phyloP scores from a whole-genome alignment of 106 monocot species.

The Dendrobium catenatum region DNA sequence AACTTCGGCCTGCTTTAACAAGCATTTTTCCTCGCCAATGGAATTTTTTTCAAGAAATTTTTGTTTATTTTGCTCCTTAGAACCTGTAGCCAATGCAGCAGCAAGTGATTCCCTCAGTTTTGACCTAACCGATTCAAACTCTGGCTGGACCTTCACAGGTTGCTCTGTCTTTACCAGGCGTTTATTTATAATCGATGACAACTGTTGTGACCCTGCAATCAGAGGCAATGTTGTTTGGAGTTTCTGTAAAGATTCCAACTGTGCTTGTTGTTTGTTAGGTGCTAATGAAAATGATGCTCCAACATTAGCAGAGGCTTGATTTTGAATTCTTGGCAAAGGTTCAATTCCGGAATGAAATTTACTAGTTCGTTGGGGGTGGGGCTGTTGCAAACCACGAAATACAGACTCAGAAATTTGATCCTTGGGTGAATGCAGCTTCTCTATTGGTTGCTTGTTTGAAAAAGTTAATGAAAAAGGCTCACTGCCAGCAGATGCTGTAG shows the following conservation, averaged over 20 bases:
- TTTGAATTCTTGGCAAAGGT: slow-evolving; percentile 11
- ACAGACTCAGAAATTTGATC: slow-evolving; percentile 9
- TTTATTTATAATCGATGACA: slow-evolving; percentile 31
- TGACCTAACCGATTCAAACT: slow-evolving; percentile 62
- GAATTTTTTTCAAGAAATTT: slow-evolving; percentile 18
- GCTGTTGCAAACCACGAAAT: slow-evolving; percentile 12
- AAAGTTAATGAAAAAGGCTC: slow-evolving; percentile 25
- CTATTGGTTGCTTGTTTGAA: slow-evolving; percentile 20
- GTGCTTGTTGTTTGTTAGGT: slow-evolving; percentile 28
- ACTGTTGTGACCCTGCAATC: slow-evolving; percentile 14
- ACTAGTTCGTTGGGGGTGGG: slow-evolving; percentile 10
- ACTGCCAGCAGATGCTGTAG: slow-evolving; percentile 7
- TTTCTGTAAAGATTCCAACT: slow-evolving; percentile 33
- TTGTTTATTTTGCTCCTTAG: slow-evolving; percentile 35
- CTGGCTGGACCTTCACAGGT: slow-evolving; percentile 27
- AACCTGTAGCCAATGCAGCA: slow-evolving; percentile 41
- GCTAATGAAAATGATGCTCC: slow-evolving; percentile 13
- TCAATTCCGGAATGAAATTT: slow-evolving; percentile 6
- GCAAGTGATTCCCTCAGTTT: slow-evolving; percentile 70
- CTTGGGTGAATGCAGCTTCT: slow-evolving; percentile 14
- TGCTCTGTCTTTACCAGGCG: slow-evolving; percentile 18
- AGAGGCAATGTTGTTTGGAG: slow-evolving; percentile 8
- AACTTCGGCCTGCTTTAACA: neutral
- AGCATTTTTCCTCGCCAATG: neutral
- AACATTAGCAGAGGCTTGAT: slow-evolving; percentile 12